Base-by-base conservation (phyloP, 371 early-diverging fungal genomes). In the Mortierella sp. region DNA sequence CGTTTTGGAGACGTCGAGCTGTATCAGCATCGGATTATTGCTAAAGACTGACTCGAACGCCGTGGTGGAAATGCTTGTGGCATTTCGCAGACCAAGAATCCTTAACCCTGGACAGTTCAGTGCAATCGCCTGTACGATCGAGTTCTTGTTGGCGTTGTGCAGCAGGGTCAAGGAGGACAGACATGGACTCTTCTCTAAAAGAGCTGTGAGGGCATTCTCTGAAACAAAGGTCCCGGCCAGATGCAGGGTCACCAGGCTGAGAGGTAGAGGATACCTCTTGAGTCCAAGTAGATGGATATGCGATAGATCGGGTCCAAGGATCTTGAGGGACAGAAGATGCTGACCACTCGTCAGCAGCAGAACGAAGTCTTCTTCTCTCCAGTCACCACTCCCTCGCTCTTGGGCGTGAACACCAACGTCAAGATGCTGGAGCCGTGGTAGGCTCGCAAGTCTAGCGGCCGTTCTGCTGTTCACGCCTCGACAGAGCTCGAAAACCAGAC, bases 291-390 rank as follows among this genome's bases (percentile, higher is more conserved):
- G 54, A 21, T 72, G 72, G 26, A 72, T 26, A 49, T 72, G 72
- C 0, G 72, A 72, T 19, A 72, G 31, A 34, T 72, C 72, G 9
- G 65, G 61, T 3, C 65, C 72, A 3, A 56, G 44, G 27, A 72
- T 58, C 34, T 49, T 60, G 42, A 72, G 58, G 7, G 49, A 46
- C 17, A 43, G 26, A 37, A 70, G 60, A 6, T n/a, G 42, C 9
- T 21, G 31, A 19, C 70, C 63, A 15, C 41, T 28, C 0, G 67
- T 54, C 50, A 72, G 41, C 8, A 72, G 47, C 6, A 52, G n/a
- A 0, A 49, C 66, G 39, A 72, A 39, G 11, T 72, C 58, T 7
- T 66, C 53, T 39, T 72, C 72, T 19, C 72, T 61, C 72, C 72
- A 72, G 59, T 65, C 62, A 1, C 72, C 66, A 26, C 42, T 43